A percentile compares a stretch with the other conserved stretches of the same genome.
Conservation (phyloP, 1,284 basidiomycete genomes). For the Malassezia sp. region DNA sequence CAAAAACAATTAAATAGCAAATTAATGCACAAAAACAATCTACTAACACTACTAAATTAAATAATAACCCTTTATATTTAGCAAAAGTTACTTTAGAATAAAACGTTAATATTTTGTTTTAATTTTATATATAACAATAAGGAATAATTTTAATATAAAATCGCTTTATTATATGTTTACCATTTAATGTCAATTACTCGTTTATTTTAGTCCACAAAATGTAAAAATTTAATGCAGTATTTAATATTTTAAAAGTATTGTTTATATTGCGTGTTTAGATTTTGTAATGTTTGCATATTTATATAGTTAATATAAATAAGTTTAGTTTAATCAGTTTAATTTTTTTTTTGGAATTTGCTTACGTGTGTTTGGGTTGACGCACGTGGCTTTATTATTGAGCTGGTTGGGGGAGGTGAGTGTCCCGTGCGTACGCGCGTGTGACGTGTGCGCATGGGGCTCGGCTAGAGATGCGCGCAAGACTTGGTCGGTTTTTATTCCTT, state of each 20-base stretch:
- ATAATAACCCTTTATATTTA: neutral
- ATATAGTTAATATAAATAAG: neutral
- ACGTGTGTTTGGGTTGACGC: neutral
- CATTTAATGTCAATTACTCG: too few relatives aligned
- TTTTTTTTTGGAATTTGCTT: neutral
- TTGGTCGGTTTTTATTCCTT: too few relatives aligned
- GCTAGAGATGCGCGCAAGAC: too few relatives aligned
- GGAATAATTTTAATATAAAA: neutral
- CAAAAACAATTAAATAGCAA: neutral
- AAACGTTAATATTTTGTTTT: neutral
- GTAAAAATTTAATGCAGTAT: neutral
- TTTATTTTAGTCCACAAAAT: neutral
- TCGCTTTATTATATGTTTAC: neutral
- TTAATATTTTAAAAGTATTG: too few relatives aligned
- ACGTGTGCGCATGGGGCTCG: too few relatives aligned
- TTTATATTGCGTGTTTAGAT: too few relatives aligned
- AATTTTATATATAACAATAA: neutral
- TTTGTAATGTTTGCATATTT: neutral
- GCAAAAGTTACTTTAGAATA: neutral
- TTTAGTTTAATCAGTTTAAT: neutral
- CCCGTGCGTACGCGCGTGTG: too few relatives aligned
- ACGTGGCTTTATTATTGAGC: neutral
- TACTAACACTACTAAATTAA: neutral
- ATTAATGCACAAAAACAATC: neutral
- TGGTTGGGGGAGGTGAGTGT: too few relatives aligned